Conservation (phyloP, 345 rosid genomes). For the Hevea brasiliensis region DNA sequence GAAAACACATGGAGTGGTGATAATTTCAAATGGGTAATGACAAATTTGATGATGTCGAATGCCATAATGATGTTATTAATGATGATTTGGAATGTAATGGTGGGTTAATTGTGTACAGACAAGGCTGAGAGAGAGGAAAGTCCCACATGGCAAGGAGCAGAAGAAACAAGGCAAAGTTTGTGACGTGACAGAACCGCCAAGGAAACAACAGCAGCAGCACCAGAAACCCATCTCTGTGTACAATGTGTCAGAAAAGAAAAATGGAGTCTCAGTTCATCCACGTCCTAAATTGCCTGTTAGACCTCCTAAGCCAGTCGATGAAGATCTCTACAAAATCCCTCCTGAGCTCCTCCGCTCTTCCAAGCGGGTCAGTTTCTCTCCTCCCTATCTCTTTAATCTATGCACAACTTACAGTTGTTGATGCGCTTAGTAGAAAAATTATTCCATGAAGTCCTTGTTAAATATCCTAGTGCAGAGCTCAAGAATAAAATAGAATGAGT, state of each 20-base stretch:
- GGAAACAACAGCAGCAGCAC: constrained; percentile 18
- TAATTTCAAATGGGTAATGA: neutral
- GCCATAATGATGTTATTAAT: constrained; percentile 4
- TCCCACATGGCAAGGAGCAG: constrained; percentile 45
- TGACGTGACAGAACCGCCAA: constrained; percentile 54
- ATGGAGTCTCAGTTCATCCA: neutral
- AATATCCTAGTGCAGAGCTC: no score
- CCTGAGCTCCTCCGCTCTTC: constrained; percentile 63
- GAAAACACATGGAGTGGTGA: neutral
- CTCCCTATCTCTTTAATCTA: neutral
- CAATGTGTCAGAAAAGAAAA: neutral
- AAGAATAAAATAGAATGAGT: no score
- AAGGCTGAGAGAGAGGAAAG: constrained; percentile 41
- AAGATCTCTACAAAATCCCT: constrained; percentile 89
- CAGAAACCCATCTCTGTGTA: neutral
- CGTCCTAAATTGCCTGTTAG: constrained; percentile 12
- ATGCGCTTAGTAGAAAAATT: no score
- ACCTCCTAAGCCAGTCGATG: constrained; percentile 70
- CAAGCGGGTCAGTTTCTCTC: constrained; percentile 16
- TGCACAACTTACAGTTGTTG: no score
- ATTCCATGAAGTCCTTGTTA: no score
- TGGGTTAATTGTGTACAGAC: constrained; percentile 22
- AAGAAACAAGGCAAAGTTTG: constrained; percentile 58
- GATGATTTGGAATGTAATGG: neutral
- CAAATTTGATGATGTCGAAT: neutral